Conservation (phyloP, 768 basidiomycete genomes). For the Psilocybe cubensis region DNA sequence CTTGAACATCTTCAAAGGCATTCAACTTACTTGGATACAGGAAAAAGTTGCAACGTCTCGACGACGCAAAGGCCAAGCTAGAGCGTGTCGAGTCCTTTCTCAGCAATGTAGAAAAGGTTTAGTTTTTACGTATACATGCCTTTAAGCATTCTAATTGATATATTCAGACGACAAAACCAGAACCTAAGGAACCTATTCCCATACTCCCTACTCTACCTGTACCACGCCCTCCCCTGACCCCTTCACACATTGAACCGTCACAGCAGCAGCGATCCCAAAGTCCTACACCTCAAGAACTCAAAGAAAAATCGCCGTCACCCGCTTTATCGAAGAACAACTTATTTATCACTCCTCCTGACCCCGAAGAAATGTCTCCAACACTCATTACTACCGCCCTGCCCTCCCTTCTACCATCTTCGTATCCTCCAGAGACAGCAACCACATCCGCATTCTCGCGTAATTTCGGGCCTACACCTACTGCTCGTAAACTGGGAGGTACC, state of each 20-base stretch:
- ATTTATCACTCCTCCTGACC: conserved; percentile 25
- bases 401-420: conserved; percentile 22
- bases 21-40: conserved; percentile 29
- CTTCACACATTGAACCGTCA: conserved; percentile 1
- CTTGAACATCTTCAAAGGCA: background rate
- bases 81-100: conserved; percentile 59
- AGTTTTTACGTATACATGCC: conserved; percentile 1
- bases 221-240: conserved; percentile 34
- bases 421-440: conserved; percentile 18
- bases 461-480: conserved; percentile 16
- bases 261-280: background rate
- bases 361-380: conserved; percentile 22
- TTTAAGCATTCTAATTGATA: conserved; percentile 44
- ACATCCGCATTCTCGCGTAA: conserved; percentile 19
- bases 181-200: conserved; percentile 41
- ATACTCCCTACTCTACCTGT: conserved; percentile 59
- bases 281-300: background rate
- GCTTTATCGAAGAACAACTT: conserved; percentile 15
- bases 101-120: conserved; percentile 56
- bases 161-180: conserved; percentile 21
- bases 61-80: conserved; percentile 51
- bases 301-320: conserved; percentile 15
- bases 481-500: conserved; percentile 17
- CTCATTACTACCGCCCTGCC: conserved; percentile 26
- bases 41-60: conserved; percentile 44